A percentile compares a stretch with the other conserved stretches of the same genome.
Evolutionary conservation across 495 filamentous ascomycete species (phyloP).

Genomic region (Geoglossum glabrum): DNA sequence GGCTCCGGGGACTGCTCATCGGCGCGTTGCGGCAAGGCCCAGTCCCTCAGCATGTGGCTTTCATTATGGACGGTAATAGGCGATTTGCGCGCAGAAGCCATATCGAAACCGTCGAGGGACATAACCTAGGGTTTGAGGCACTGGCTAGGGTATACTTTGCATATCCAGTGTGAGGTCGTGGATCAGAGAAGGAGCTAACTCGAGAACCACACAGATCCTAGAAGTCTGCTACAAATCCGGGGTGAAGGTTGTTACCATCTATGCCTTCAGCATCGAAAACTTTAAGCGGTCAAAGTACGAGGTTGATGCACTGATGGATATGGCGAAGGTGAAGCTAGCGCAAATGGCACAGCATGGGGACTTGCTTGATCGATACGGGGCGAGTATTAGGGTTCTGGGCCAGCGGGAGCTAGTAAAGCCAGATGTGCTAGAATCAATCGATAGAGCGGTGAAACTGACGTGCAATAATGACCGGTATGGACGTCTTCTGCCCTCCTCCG

Average conservation of each 20-base stretch:
- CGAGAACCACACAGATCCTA: conserved; percentile 39
- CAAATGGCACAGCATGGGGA: conserved; percentile 88
- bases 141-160: conserved; percentile 44
- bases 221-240: conserved; percentile 96
- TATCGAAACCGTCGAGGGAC: conserved; percentile 94
- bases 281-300: conserved; percentile 97
- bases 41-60: conserved; percentile 83
- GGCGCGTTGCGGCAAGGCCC: conserved; percentile 76
- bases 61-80: conserved; percentile 96
- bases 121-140: conserved; percentile 89
- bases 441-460: conserved; percentile 65
- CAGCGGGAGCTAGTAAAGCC: conserved; percentile 58
- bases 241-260: conserved; percentile 87
- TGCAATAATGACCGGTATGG: conserved; percentile 54
- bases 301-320: conserved; percentile 92
- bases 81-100: conserved; percentile 74
- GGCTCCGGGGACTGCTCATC: conserved; percentile 61
- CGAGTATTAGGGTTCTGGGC: conserved; percentile 64
- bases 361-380: conserved; percentile 80
- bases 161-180: not conserved
- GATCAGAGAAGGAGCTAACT: conserved; percentile 1
- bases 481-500: not conserved
- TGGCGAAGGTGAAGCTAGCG: conserved; percentile 81
- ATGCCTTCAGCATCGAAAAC: conserved; percentile 97
- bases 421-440: conserved; percentile 74